Percentiles rank a stretch among this genome's conserved stretches.
These are phyloP conservation scores for Moricandia moricandioides DNA, from an alignment of 345 rosid species.

Conservation along the genomic window DNA sequence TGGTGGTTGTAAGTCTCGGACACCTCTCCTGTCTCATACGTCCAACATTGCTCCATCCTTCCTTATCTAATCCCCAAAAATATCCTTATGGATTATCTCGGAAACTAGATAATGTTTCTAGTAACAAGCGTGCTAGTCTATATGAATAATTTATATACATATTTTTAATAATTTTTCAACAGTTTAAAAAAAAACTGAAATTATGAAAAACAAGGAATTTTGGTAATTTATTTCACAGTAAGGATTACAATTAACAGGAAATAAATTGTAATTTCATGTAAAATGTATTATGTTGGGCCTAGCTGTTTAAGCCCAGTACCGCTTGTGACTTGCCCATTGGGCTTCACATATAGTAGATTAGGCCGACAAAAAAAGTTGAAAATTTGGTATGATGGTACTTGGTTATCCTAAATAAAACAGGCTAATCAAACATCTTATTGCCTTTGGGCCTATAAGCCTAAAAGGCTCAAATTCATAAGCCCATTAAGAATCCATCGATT, in stretches of 20 bases:
- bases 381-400: neutral
- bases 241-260: neutral
- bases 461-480: neutral
- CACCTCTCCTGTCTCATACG: constrained; percentile 21
- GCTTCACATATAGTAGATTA: too few relatives aligned
- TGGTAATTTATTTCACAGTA: neutral
- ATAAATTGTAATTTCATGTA: too few relatives aligned
- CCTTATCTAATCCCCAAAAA: constrained; percentile 4
- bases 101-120: constrained; percentile 12
- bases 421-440: neutral
- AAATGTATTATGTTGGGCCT: too few relatives aligned
- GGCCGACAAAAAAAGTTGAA: neutral
- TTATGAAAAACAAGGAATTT: neutral
- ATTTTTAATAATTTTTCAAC: too few relatives aligned
- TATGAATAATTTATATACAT: too few relatives aligned
- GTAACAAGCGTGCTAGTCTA: neutral
- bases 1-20: neutral
- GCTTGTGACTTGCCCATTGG: too few relatives aligned
- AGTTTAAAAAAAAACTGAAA: too few relatives aligned
- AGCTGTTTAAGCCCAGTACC: too few relatives aligned
- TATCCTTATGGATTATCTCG: neutral
- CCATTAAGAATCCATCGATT: neutral
- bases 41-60: constrained; percentile 14
- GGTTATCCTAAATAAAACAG: neutral
- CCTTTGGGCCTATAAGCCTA: constrained; percentile 19